A percentile compares a stretch with the other conserved stretches of the same genome.
phyloP scores from a whole-genome alignment of 2,329 filamentous ascomycete genomes.

The Coniochaeta ligniaria region DNA sequence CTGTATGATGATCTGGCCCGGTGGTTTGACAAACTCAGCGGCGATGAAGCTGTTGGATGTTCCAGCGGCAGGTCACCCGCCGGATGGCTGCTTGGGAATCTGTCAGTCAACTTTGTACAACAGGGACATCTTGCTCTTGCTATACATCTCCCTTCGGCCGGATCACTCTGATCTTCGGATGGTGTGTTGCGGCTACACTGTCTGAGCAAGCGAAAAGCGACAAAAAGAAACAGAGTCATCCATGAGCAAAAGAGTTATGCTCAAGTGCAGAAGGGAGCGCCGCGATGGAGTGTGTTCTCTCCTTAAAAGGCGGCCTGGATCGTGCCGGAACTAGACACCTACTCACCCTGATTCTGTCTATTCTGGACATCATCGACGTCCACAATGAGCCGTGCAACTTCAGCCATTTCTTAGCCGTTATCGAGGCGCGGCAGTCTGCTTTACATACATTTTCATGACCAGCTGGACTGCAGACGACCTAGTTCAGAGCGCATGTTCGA shows the following conservation, averaged over 20 bases:
- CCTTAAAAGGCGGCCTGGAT: background rate
- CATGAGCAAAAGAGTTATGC: background rate
- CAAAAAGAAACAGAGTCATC: background rate
- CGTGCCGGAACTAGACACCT: background rate
- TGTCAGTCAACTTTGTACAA: background rate
- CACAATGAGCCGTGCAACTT: background rate
- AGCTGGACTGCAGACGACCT: no score
- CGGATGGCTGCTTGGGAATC: background rate
- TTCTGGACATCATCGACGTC: background rate
- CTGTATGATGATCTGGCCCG: background rate
- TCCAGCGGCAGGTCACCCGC: background rate
- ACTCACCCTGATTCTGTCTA: background rate
- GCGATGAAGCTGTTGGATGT: background rate
- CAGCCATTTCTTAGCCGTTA: background rate
- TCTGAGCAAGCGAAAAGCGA: background rate
- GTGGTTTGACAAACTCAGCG: background rate
- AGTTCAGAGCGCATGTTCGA: no score
- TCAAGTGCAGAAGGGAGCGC: background rate
- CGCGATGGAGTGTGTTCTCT: background rate
- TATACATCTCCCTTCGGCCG: background rate
- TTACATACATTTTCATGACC: background rate
- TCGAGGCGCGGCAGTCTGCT: background rate
- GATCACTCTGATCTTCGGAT: background rate
- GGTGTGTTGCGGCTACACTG: background rate
- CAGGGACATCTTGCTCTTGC: background rate